Conservation (phyloP, 495 filamentous ascomycete genomes). For the Clavariopsis aquatica region DNA sequence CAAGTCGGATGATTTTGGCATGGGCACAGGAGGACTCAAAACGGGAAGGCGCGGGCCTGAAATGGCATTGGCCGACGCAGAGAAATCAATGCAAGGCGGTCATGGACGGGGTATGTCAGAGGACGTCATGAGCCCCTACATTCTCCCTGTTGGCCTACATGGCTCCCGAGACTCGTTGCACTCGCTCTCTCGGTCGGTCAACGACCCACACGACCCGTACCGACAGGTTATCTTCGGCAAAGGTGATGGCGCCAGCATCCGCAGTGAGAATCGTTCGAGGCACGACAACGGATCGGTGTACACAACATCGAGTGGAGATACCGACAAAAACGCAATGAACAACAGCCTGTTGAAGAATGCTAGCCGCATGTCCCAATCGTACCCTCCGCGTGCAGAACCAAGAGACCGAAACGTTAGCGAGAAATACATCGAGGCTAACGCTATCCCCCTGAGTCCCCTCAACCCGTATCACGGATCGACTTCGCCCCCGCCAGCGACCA, state of each 20-base stretch:
- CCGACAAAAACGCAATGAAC: constrained; percentile 62
- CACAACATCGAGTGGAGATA: constrained; percentile 53
- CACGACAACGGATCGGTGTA: constrained; percentile 66
- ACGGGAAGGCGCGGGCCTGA: constrained; percentile 52
- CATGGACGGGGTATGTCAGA: constrained; percentile 76
- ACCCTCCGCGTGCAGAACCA: constrained; percentile 50
- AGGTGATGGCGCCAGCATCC: constrained; percentile 51
- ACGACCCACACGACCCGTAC: constrained; percentile 78
- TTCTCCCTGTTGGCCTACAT: constrained; percentile 79
- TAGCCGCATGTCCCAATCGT: constrained; percentile 64
- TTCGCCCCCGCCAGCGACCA: constrained; percentile 11
- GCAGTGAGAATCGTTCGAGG: constrained; percentile 40
- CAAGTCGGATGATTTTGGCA: constrained; percentile 90
- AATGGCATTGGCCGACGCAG: constrained; percentile 48
- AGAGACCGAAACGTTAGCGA: constrained; percentile 3
- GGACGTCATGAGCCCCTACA: constrained; percentile 79
- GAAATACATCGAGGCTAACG: constrained; percentile 25
- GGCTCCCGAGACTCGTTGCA: constrained; percentile 81
- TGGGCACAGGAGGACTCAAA: constrained; percentile 54
- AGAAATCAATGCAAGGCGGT: constrained; percentile 51
- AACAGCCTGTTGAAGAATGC: constrained; percentile 64
- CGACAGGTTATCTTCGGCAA: constrained; percentile 64
- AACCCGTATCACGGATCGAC: constrained; percentile 4
- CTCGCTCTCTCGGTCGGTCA: constrained; percentile 72
- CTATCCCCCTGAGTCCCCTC: constrained; percentile 16